These are phyloP conservation scores for Sutorius eximius DNA, from an alignment of 1,284 basidiomycete genomes.

Conservation along the genomic window DNA sequence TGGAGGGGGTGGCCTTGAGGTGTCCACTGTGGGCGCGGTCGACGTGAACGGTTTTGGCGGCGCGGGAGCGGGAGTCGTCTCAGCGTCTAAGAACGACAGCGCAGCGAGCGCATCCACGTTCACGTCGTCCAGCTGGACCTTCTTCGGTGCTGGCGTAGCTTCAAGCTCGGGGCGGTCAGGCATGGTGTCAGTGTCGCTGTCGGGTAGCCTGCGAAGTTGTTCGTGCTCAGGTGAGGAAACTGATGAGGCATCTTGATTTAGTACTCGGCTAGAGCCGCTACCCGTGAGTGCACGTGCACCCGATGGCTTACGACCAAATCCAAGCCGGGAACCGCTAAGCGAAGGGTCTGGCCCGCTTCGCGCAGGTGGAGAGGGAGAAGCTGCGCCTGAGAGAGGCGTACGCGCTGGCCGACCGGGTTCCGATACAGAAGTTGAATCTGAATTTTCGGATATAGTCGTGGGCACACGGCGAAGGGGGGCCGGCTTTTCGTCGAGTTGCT, in stretches of 20 bases:
- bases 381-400: constrained; percentile 12
- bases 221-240: constrained; percentile 33
- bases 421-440: constrained; percentile 34
- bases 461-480: constrained; percentile 37
- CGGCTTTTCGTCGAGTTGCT: constrained; percentile 47
- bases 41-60: constrained; percentile 19
- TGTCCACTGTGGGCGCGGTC: constrained; percentile 3
- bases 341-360: constrained; percentile 35
- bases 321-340: constrained; percentile 37
- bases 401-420: constrained; percentile 22
- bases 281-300: constrained; percentile 77
- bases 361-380: constrained; percentile 25
- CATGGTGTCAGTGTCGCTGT: constrained; percentile 35
- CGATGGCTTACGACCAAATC: constrained; percentile 72
- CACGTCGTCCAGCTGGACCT: constrained; percentile 43
- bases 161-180: constrained; percentile 18
- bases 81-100: constrained; percentile 67
- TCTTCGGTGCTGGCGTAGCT: constrained; percentile 12
- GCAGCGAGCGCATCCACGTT: constrained; percentile 75
- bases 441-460: constrained; percentile 41
- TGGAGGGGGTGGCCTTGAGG: constrained; percentile 30
- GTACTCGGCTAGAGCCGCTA: constrained; percentile 34
- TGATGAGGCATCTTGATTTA: constrained; percentile 34
- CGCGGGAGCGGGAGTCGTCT: constrained; percentile 23
- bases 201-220: constrained; percentile 26